Evolutionary conservation across 352 stramenopile genomes (phyloP), one percentile per base, ranked within the genome.

Genomic region (Phytophthora fragariae): DNA sequence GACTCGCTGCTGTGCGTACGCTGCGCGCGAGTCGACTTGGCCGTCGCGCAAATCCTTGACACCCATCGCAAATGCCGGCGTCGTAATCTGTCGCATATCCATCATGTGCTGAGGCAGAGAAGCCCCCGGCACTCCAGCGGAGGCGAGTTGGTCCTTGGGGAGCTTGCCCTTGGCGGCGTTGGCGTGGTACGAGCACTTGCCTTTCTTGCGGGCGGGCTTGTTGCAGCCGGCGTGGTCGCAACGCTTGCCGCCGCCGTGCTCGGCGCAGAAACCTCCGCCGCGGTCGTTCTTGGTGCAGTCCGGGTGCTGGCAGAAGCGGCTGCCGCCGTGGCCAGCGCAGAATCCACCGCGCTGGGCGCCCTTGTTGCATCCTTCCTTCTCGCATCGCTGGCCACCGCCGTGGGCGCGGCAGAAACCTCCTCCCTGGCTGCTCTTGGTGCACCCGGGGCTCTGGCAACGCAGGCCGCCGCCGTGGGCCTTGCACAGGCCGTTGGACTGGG

Each of bases 281-380:
- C 90, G 87, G 69, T 96, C 91, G 65, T 95, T 95, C 77, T 96
- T 96, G 63, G 86, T 93, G 78, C 91, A 97, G 57, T 93, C 89
- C n/a, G 84, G 82, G 61, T 93, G 82, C 73, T 93, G 82, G 78
- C 91, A 97, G 39, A 94, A 92, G 31, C 88, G 86, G 21, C 73
- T 86, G 53, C 91, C 91, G n/a, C 91, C 90, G 72, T 97, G 91
- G 33, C 84, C 84, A 2, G 88, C 89, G 54, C 91, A 97, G 59
- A 94, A 92, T 0, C 90, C 90, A 21, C 85, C 83, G 15, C 90
- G 86, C 57, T 96, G 89, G 2, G 90, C 89, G 27, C 91, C 87
- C 60, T 95, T 95, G 76, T 87, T 90, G 79, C 91, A 97, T 17
- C 88, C 89, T 67, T 92, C 83, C 53, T 94, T 88, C 59, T 92